These are phyloP conservation scores for Dactylonectria estremocensis DNA, from an alignment of 2,329 filamentous ascomycete species.

Conservation along the genomic window DNA sequence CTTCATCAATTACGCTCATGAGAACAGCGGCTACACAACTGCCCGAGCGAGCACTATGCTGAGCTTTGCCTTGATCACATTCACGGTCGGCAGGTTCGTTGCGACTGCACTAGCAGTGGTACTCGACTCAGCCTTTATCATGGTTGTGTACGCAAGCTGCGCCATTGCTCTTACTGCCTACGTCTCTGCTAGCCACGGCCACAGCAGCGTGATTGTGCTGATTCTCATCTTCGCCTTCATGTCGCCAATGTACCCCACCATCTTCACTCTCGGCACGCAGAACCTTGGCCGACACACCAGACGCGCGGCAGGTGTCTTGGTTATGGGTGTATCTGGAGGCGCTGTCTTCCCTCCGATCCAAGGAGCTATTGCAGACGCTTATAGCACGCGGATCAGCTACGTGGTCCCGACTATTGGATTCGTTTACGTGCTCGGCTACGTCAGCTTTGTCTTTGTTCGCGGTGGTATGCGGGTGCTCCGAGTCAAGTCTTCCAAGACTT, in stretches of 20 bases:
- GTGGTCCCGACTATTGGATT: constrained; percentile 43
- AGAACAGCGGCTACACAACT: constrained; percentile 68
- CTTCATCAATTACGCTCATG: constrained; percentile 81
- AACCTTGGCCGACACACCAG: constrained; percentile 84
- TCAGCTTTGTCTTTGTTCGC: constrained; percentile 38
- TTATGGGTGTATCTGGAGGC: constrained; percentile 80
- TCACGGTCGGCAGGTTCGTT: constrained; percentile 80
- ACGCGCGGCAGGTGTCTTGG: constrained; percentile 79
- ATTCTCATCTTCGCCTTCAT: constrained; percentile 84
- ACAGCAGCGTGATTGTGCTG: constrained; percentile 72
- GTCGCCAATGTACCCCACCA: constrained; percentile 85
- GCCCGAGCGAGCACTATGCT: constrained; percentile 74
- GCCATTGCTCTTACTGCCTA: constrained; percentile 73
- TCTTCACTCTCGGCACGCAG: constrained; percentile 82
- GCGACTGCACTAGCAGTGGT: constrained; percentile 76
- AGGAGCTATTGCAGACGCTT: constrained; percentile 42
- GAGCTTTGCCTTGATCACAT: constrained; percentile 82
- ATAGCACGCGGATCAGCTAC: constrained; percentile 43
- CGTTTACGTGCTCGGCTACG: constrained; percentile 44
- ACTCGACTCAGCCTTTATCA: constrained; percentile 77
- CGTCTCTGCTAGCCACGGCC: constrained; percentile 59
- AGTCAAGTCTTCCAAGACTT: constrained; percentile 26
- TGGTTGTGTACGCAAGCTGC: constrained; percentile 73
- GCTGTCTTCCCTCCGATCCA: constrained; percentile 58
- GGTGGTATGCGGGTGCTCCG: constrained; percentile 35